Evolutionary conservation across 1,139 yeast species (phyloP), one percentile per base, ranked within the genome.

Genomic region (Magnusiomyces sp.): DNA sequence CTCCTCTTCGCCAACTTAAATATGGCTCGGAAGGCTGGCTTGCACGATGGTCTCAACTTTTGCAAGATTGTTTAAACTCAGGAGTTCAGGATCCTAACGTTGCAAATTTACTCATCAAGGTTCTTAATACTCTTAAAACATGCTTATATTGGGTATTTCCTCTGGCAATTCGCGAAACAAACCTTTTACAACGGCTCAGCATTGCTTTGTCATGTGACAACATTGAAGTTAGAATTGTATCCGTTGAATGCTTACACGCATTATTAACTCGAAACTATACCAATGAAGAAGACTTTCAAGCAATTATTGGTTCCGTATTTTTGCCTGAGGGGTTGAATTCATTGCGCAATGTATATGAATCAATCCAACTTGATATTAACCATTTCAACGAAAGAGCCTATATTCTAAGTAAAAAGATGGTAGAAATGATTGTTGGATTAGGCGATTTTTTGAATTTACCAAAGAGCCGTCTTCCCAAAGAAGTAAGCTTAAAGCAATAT

Each of bases 111-210:
- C 82, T 81, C 1, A 76, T 85, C 40, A 82, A 83, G 60, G 74
- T 85, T 13, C 71, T 94, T 47, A 87, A 90, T 53, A 85, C 95
- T 2, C 76, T 90, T 62, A 92, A 90, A 62, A 83, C 95, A 0
- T 87, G 96, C 59, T 74, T 92, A 53, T 90, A 86, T 60, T 92
- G 98, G 99, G 78, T 90, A 11, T 79, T 86, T 50, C 90, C 95
- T 2, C 71, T 78, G 17, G 80, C 92, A 0, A 75, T 92, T 50
- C 77, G 83, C 44, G 71, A 75, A 48, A 81, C 86, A 51, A 80
- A 85, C 50, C 74, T 88, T 17, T 73, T 89, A 60, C 76, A 77
- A 45, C 77, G 83, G n/a, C 71, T 92, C 29, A 69, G 81, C 55
- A 75, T 75, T 54, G 77, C 90, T 37, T 71, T 90, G 49, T 71